A percentile compares a stretch with the other conserved stretches of the same genome.
phyloP scores from a whole-genome alignment of 2,329 filamentous ascomycete genomes.

The Laburnicola sp. region DNA sequence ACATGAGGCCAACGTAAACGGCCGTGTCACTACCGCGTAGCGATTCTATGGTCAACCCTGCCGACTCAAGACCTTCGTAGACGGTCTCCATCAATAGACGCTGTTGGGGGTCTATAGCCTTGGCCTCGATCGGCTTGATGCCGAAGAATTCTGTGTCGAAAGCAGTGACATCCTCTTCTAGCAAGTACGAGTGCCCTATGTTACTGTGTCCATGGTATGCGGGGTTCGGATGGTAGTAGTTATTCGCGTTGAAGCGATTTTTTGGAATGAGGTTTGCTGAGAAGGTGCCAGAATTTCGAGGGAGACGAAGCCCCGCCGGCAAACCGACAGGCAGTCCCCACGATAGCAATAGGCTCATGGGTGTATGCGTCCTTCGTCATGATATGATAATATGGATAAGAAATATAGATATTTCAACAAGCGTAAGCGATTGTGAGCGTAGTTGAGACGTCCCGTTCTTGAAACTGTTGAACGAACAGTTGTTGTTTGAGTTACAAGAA shows the following conservation, averaged over 20 bases:
- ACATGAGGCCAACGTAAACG: slow-evolving; percentile 16
- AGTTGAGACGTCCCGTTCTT: too few relatives aligned
- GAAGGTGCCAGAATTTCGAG: slow-evolving; percentile 40
- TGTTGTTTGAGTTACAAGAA: too few relatives aligned
- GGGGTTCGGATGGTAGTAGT: slow-evolving; percentile 26
- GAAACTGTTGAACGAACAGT: too few relatives aligned
- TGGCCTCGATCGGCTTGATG: slow-evolving; percentile 10
- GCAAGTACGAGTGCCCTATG: slow-evolving; percentile 26
- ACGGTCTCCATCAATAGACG: slow-evolving; percentile 20
- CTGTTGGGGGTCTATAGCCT: slow-evolving; percentile 22
- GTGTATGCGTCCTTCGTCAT: too few relatives aligned
- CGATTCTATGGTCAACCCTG: slow-evolving; percentile 7
- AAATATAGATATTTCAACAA: too few relatives aligned
- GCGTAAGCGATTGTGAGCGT: too few relatives aligned
- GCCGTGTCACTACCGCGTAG: slow-evolving; percentile 8
- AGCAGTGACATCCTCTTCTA: slow-evolving; percentile 33
- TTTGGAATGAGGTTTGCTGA: slow-evolving; percentile 6
- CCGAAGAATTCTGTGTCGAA: slow-evolving; percentile 41
- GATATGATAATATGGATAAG: too few relatives aligned
- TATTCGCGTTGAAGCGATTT: slow-evolving; percentile 27
- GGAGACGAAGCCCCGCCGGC: slow-evolving; percentile 34
- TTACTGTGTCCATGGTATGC: slow-evolving; percentile 25
- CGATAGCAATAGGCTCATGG: slow-evolving; percentile 34
- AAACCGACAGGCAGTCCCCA: slow-evolving; percentile 43
- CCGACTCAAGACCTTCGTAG: slow-evolving; percentile 13